Conservation (phyloP, 768 basidiomycete genomes). For the Amanita subjunquillea region DNA sequence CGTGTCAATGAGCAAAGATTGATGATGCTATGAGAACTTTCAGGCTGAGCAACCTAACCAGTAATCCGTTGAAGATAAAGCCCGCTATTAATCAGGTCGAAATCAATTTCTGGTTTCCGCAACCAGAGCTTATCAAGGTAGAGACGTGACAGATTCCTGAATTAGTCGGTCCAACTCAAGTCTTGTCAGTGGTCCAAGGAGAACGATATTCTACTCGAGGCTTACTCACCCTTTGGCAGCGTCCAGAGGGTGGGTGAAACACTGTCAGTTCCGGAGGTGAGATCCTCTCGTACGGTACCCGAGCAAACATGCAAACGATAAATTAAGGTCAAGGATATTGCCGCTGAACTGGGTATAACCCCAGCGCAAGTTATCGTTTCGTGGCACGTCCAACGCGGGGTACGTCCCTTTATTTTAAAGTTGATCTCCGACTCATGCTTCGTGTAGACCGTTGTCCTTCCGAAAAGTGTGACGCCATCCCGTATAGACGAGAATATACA, state of each 20-base stretch:
- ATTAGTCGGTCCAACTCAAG: neutral
- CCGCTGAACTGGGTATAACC: slow-evolving; percentile 53
- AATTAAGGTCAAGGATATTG: slow-evolving; percentile 42
- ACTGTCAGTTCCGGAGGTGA: slow-evolving; percentile 47
- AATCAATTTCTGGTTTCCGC: slow-evolving; percentile 68
- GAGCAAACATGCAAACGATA: neutral
- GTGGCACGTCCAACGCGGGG: slow-evolving; percentile 72
- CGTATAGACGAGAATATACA: slow-evolving; percentile 63
- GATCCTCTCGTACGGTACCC: neutral
- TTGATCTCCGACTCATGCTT: neutral
- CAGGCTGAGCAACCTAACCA: slow-evolving; percentile 51
- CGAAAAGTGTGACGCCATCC: slow-evolving; percentile 66
- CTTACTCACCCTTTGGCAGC: slow-evolving; percentile 71
- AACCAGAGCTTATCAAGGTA: slow-evolving; percentile 64
- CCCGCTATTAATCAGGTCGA: slow-evolving; percentile 76
- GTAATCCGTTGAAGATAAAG: slow-evolving; percentile 46
- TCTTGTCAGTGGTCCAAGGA: slow-evolving; percentile 52
- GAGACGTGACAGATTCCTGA: neutral
- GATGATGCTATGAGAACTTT: slow-evolving; percentile 8
- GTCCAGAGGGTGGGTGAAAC: slow-evolving; percentile 44
- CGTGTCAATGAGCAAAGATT: neutral
- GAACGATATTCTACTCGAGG: slow-evolving; percentile 54
- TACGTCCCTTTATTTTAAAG: slow-evolving; percentile 20
- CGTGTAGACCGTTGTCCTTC: slow-evolving; percentile 53
- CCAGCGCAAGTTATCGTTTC: slow-evolving; percentile 69